Percentiles rank a stretch among this genome's conserved stretches.
These are phyloP conservation scores for Colletotrichum tropicale DNA, from an alignment of 2,329 filamentous ascomycete genomes.

Conservation along the genomic window DNA sequence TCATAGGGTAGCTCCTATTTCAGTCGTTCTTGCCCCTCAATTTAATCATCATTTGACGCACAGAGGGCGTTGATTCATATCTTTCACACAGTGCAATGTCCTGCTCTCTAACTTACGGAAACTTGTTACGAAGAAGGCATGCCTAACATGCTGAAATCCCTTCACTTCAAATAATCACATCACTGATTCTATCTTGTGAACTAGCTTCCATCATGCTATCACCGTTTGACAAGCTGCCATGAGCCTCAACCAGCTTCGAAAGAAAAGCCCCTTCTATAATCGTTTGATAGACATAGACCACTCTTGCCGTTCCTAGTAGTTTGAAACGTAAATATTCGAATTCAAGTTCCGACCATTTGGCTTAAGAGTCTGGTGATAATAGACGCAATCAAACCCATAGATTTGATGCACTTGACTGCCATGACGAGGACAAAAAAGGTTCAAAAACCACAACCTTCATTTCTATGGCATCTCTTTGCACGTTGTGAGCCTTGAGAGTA, in stretches of 20 bases:
- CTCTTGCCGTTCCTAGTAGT: too few relatives aligned
- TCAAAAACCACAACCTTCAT: background rate
- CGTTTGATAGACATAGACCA: too few relatives aligned
- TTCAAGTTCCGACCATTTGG: fast-evolving
- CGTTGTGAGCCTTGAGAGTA: too few relatives aligned
- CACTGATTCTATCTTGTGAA: background rate
- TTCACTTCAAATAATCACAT: background rate
- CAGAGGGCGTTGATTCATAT: background rate
- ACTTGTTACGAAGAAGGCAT: background rate
- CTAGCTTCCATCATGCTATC: background rate
- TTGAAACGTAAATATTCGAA: background rate
- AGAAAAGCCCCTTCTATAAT: background rate
- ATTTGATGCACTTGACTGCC: background rate
- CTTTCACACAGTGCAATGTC: background rate
- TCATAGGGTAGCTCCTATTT: fast-evolving
- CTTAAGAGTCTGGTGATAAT: background rate
- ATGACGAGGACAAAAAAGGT: background rate
- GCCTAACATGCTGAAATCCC: background rate
- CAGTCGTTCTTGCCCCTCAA: background rate
- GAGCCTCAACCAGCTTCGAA: background rate
- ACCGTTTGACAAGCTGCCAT: background rate
- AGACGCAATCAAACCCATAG: background rate
- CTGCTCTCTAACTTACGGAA: background rate
- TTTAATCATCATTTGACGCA: background rate
- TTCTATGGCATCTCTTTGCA: too few relatives aligned